Conservation (phyloP, 148 eudicot genomes). For the Vaccinium macrocarpon region DNA sequence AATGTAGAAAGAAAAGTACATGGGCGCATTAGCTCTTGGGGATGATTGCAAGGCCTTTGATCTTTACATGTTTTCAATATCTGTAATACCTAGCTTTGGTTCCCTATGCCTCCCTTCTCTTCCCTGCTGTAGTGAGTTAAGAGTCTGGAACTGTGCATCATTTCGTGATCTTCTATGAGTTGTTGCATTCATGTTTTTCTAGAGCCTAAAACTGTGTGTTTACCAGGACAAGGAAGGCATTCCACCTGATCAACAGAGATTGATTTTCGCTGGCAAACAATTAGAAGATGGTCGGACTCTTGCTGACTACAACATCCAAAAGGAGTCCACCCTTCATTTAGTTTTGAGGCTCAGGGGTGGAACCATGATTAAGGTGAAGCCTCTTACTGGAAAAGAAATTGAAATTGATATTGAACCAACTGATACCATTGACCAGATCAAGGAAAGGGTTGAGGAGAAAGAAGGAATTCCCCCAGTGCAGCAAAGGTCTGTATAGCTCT, state of each 20-base stretch:
- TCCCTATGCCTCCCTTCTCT: not conserved
- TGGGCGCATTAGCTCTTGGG: not conserved
- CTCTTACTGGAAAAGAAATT: conserved; percentile 56
- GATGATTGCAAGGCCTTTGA: not conserved
- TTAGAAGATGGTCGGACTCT: conserved; percentile 41
- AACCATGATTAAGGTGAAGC: conserved; percentile 57
- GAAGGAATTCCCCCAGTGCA: conserved; percentile 63
- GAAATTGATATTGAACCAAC: conserved; percentile 60
- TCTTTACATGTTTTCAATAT: not conserved
- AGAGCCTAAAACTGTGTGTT: not conserved
- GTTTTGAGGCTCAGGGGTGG: conserved; percentile 49
- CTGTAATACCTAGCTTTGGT: not conserved
- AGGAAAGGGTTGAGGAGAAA: conserved; percentile 57
- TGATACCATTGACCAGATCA: conserved; percentile 55
- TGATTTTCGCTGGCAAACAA: conserved; percentile 40
- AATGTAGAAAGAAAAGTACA: not conserved
- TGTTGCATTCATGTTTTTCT: conserved; percentile 6
- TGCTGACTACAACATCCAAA: conserved; percentile 41
- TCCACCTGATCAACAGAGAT: conserved; percentile 37
- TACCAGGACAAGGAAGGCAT: conserved; percentile 39
- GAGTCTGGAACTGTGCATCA: not conserved
- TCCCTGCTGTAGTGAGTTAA: not conserved
- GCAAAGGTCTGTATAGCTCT: conserved; percentile 31
- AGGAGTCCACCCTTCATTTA: conserved; percentile 40
- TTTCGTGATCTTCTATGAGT: not conserved